Evolutionary conservation across 768 basidiomycete species (phyloP), one percentile per base, ranked within the genome.

Genomic region (Lactarius tabidus): DNA sequence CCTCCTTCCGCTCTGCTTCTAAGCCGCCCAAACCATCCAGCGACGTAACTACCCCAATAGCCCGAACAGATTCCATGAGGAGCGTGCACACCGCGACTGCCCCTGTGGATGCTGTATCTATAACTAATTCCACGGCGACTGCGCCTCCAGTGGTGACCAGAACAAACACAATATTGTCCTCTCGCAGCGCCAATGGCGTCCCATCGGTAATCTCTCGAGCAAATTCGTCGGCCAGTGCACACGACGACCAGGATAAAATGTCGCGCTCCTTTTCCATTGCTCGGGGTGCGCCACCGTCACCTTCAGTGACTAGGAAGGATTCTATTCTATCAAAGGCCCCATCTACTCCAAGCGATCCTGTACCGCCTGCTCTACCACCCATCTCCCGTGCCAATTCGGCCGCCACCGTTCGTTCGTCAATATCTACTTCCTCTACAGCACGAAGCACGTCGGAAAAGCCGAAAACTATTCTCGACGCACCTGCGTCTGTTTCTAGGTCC

Each of bases 371-470:
- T 10, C 23, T 39, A 41, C 60, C 60, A 7, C 29, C 65, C 26
- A 6, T 66, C 43, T 66, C 65, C 28, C 65, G 65, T 39, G 14
- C 65, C 17, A 66, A 62, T 36, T 66, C 65, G 17, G 41, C 33
- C 20, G 57, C 65, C 26, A 66, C 65, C 29, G 41, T 53, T 20
- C 65, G 65, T 35, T 66, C 65, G 33, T 52, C 57, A 15, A 10
- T 39, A 26, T 54, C 57, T 8, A 33, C 31, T 10, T 10, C 54
- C n/a, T 29, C 60, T 45, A n/a, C n/a, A 1, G 60, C 60, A n/a
- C 60, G 38, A 10, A 61, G 35, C 20, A 18, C 52, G 18, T 54
- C 52, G 38, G 51, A 53, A 33, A 54, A 20, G 28, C 52, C 51
- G 18, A 53, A 39, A 51, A 53, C 51, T n/a, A 61, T 61, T 29